Evolutionary conservation across 805 yeast species (phyloP), one percentile per base, ranked within the genome.

Genomic region (Ogataea glucozyma): DNA sequence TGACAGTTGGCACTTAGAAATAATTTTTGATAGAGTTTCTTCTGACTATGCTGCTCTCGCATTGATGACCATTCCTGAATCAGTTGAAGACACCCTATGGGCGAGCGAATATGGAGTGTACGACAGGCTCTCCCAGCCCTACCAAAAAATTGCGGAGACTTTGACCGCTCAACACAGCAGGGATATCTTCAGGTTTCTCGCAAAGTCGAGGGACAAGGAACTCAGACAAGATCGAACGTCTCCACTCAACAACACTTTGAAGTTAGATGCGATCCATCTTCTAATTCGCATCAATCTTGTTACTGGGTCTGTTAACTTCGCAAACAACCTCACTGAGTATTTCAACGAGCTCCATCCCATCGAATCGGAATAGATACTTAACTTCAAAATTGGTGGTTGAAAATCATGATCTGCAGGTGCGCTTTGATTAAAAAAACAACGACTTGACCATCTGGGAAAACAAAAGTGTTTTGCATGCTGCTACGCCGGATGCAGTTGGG

Each of bases 31-130:
- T 60, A 62, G 65, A 30, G 75, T 72, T 43, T 81, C 83, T 6
- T 73, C 82, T 2, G 79, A 77, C 18, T 65, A 71, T 51, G 76
- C 83, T 4, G 73, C 70, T 48, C 65, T 79, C 49, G 75, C 75
- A 48, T 66, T 71, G 52, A 76, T 76, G 51, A 64, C 74, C 13
- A 63, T 73, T 52, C 77, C 76, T 16, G 48, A 49, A 1, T 71
- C 69, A 22, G 81, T 80, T 38, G 81, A 81, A 46, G 81, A 76
- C 54, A 76, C 81, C 8, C 47, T 65, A 11, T 76, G 78, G 78
- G 60, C 73, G 4, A 70, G 76, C 26, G 80, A 80, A n/a, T 76
- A 75, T 51, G 81, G 69, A 33, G 76, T 79, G 26, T 76, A 71
- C 55, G 81, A 76, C 48, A 72, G 72, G 57, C 63, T 76, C 43